A percentile compares a stretch with the other conserved stretches of the same genome.
Evolutionary conservation across 1,139 yeast genomes (phyloP).

Genomic region (Arxiozyma slooffiae): DNA sequence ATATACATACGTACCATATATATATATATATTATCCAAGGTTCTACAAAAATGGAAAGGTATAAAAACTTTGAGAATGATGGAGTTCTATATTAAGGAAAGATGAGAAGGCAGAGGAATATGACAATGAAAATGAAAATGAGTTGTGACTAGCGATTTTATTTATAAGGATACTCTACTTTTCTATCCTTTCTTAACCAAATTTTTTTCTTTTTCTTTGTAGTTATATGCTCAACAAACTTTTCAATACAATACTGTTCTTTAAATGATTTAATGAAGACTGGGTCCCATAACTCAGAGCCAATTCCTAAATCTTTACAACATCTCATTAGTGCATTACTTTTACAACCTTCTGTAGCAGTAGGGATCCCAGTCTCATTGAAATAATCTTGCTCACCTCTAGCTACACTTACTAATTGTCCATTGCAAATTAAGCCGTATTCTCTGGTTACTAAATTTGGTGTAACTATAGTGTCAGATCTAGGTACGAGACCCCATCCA

Average conservation of each 20-base stretch:
- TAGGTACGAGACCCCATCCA: conserved; percentile 96
- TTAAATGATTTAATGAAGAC: conserved; percentile 75
- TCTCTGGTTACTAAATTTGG: conserved; percentile 65
- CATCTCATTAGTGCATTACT: conserved; percentile 96
- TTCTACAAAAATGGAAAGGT: too few species aligned
- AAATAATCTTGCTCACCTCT: conserved; percentile 94
- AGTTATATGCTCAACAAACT: conserved; percentile 74
- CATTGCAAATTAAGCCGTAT: conserved; percentile 78
- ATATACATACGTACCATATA: too few species aligned
- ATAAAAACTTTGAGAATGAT: too few species aligned
- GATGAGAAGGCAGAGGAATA: background rate
- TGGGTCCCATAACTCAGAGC: conserved; percentile 97
- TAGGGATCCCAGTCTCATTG: conserved; percentile 77
- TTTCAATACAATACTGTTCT: conserved; percentile 64
- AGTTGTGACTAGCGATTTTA: too few species aligned
- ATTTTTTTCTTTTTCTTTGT: conserved; percentile 79
- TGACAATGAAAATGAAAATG: background rate
- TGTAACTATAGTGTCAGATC: conserved; percentile 75
- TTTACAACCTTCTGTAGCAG: conserved; percentile 96
- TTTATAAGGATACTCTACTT: conserved; percentile 74
- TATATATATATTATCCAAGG: too few species aligned
- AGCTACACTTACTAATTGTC: conserved; percentile 82
- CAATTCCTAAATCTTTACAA: conserved; percentile 93
- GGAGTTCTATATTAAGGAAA: too few species aligned
- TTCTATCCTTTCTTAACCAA: conserved; percentile 80